Percentiles rank a stretch among this genome's conserved stretches.
Conservation (phyloP, 2,329 filamentous ascomycete genomes). For the Tetracladium maxilliforme region DNA sequence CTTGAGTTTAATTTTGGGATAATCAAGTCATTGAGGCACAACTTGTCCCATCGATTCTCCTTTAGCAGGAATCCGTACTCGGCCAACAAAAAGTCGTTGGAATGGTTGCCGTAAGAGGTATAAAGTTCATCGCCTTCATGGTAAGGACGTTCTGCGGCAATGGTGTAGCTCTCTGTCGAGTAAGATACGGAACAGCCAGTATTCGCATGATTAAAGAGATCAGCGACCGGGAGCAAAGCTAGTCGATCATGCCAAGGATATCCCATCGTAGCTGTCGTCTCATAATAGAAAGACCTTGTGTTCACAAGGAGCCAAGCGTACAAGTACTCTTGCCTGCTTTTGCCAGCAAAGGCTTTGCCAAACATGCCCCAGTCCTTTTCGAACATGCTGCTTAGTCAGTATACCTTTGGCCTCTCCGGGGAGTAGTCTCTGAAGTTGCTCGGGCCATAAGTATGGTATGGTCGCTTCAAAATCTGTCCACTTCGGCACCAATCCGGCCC, state of each 20-base stretch:
- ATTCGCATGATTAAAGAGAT: slow-evolving; percentile 50
- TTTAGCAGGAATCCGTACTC: slow-evolving; percentile 34
- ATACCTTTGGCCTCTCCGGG: slow-evolving; percentile 27
- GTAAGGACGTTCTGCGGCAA: slow-evolving; percentile 37
- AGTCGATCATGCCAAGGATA: slow-evolving; percentile 56
- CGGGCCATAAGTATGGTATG: slow-evolving; percentile 40
- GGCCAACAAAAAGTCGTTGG: slow-evolving; percentile 56
- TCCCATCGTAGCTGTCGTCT: too few species aligned
- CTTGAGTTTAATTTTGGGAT: too few species aligned
- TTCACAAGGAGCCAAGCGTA: slow-evolving; percentile 46
- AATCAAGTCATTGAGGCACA: too few species aligned
- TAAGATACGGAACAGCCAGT: slow-evolving; percentile 36
- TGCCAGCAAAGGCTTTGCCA: slow-evolving; percentile 22
- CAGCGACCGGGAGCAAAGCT: slow-evolving; percentile 56
- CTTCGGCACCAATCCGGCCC: slow-evolving; percentile 55
- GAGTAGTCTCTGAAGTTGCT: slow-evolving; percentile 24
- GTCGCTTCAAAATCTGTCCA: slow-evolving; percentile 39
- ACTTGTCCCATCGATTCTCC: too few species aligned
- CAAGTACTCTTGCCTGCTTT: slow-evolving; percentile 23
- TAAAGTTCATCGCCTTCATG: slow-evolving; percentile 46
- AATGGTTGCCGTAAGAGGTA: slow-evolving; percentile 56
- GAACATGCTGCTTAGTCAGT: slow-evolving; percentile 37
- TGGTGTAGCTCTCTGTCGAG: slow-evolving; percentile 32
- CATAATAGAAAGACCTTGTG: slow-evolving; percentile 49
- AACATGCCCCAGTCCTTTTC: slow-evolving; percentile 31